Evolutionary conservation across 257 asterid species (phyloP).

Genomic region (Solanum appendiculatum): DNA sequence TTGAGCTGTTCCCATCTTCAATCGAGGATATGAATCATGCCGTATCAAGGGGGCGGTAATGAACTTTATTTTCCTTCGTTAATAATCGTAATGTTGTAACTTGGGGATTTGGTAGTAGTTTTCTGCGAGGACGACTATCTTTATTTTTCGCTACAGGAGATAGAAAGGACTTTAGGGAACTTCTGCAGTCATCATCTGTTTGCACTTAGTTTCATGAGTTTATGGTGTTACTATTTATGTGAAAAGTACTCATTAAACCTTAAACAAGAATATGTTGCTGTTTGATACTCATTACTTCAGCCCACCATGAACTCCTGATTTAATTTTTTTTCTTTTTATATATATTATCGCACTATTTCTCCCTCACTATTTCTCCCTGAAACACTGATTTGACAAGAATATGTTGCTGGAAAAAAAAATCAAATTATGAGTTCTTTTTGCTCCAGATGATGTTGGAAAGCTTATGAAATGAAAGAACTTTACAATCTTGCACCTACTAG

Average conservation of each 20-base stretch:
- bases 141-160: not conserved
- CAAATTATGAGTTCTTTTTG: not conserved
- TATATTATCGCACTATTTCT: not conserved
- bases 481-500: not conserved
- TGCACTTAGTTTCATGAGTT: not conserved
- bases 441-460: not conserved
- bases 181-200: not conserved
- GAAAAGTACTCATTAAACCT: not conserved
- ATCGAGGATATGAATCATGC: slow-evolving; percentile 53
- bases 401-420: not conserved
- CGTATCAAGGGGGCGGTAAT: slow-evolving; percentile 48
- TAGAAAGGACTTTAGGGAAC: not conserved
- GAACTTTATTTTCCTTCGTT: not conserved
- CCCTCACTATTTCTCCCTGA: not conserved
- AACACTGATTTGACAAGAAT: not conserved
- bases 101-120: not conserved
- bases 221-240: not conserved
- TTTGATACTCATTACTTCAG: not conserved
- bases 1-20: slow-evolving; percentile 72
- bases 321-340: not conserved
- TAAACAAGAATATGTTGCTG: not conserved
- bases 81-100: not conserved
- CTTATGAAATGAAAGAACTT: not conserved
- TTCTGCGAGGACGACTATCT: not conserved
- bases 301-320: too few species aligned